Evolutionary conservation across 2,329 filamentous ascomycete genomes (phyloP), one percentile per base, ranked within the genome.

Genomic region (Botrytis sinoallii): DNA sequence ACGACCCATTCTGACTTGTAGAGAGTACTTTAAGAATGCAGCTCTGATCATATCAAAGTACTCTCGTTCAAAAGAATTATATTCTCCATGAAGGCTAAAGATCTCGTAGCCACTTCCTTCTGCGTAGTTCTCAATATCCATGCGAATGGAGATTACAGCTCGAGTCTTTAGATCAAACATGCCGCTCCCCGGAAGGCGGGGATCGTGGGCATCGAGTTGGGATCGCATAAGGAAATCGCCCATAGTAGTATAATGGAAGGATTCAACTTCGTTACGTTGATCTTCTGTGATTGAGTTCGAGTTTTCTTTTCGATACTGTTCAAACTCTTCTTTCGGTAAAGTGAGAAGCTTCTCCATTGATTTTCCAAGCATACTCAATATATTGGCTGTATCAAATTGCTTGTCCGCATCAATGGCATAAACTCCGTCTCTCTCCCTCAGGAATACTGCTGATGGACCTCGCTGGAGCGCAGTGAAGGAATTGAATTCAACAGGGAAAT

Each of bases 351-450:
- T 98, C 83, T 99, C 96, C 90, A 99, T 94, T 0, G 95, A 97
- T 80, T 97, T 96, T 22, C 96, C 96, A 25, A 99, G 88, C 86
- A 95, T 94, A 83, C 92, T 96, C 68, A 99, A 87, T 46, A 99
- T 89, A 77, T 93, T 98, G 46, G 93, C 92, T 12, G 85, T 88
- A 79, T 98, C 95, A 77, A 90, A 96, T 80, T 97, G 89, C 83
- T 98, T 99, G 83, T 99, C 96, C 0, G 95, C 93, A 81, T 99
- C 96, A 74, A 99, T 96, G 8, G 95, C 95, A 81, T 99, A 99
- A 0, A 90, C 88, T 1, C 95, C 95, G 79, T 97, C 88, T 77
- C 93, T 92, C 83, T 91, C 93, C 70, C 93, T 89, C 25, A 98
- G 84, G 79, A 98, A 97, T 63, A 94, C 90, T 18, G 94, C 93